phyloP scores from a whole-genome alignment of 805 yeast species.

The Priceomyces fermenticarens region DNA sequence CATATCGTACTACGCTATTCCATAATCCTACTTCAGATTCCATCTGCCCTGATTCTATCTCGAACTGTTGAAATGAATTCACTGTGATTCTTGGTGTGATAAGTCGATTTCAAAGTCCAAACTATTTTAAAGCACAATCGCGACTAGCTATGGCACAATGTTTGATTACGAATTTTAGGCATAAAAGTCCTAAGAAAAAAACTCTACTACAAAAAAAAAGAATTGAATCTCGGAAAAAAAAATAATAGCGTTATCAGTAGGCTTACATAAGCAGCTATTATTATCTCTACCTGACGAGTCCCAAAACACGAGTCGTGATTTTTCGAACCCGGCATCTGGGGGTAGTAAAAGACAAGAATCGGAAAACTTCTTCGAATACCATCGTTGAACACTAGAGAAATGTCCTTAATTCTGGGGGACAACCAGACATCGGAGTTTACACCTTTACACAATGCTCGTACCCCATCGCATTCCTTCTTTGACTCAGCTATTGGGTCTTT shows the following conservation, averaged over 20 bases:
- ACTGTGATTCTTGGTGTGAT: no score
- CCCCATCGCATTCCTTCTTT: constrained; percentile 20
- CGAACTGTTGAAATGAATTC: no score
- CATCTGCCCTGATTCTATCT: not conserved
- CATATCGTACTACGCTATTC: constrained; percentile 6
- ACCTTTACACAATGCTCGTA: constrained; percentile 12
- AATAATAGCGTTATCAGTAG: not conserved
- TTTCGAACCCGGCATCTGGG: not conserved
- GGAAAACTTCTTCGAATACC: not conserved
- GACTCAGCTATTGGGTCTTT: constrained; percentile 52
- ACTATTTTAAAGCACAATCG: no score
- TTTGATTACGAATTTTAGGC: no score
- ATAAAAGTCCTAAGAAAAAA: not conserved
- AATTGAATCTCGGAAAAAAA: not conserved
- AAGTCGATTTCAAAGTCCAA: no score
- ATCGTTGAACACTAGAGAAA: not conserved
- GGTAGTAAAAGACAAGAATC: not conserved
- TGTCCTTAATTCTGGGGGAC: constrained; percentile 1
- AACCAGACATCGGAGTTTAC: constrained; percentile 22
- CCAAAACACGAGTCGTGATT: not conserved
- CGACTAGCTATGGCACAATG: no score
- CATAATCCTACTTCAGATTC: constrained; percentile 1
- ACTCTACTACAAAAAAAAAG: not conserved
- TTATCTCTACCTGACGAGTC: not conserved
- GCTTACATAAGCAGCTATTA: no score